Percentiles rank a stretch among this genome's conserved stretches.
phyloP scores from a whole-genome alignment of 139 green algal genomes.

The Tetradesmus lagerheimii region DNA sequence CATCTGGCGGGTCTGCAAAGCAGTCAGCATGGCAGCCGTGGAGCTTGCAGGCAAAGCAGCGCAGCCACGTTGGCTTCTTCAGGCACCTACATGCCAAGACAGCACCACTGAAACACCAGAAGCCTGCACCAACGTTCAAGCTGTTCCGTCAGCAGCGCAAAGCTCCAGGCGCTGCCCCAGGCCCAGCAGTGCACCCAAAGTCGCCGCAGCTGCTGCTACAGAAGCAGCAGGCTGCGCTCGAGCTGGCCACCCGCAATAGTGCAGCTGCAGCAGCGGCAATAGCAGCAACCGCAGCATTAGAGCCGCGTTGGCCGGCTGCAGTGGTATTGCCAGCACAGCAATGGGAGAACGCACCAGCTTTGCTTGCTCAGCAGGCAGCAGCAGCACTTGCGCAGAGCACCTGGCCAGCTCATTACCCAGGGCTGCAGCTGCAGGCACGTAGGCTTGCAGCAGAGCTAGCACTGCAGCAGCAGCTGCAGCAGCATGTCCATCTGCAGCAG shows the following conservation, averaged over 20 bases:
- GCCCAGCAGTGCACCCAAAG: not conserved
- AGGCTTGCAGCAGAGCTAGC: not conserved
- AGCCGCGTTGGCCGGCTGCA: not conserved
- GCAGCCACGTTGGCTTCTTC: not conserved
- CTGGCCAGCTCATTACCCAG: not conserved
- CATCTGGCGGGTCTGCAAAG: not conserved
- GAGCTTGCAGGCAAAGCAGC: not conserved
- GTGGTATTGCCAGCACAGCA: not conserved
- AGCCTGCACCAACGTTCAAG: not conserved
- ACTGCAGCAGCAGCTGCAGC: not conserved
- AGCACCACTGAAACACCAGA: not conserved
- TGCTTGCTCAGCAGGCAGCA: not conserved
- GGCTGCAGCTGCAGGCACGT: not conserved
- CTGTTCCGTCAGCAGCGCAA: not conserved
- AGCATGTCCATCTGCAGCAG: not conserved
- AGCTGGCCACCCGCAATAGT: not conserved
- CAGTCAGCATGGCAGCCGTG: not conserved
- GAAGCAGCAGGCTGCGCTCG: not conserved
- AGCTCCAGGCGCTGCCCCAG: not conserved
- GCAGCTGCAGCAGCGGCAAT: conserved; percentile 1
- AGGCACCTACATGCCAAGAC: not conserved
- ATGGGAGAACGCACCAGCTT: not conserved
- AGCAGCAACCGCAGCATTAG: not conserved
- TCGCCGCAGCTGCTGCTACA: not conserved
- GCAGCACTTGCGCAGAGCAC: not conserved